Conservation (phyloP, 2,329 filamentous ascomycete genomes). For the Cadophora gregata region DNA sequence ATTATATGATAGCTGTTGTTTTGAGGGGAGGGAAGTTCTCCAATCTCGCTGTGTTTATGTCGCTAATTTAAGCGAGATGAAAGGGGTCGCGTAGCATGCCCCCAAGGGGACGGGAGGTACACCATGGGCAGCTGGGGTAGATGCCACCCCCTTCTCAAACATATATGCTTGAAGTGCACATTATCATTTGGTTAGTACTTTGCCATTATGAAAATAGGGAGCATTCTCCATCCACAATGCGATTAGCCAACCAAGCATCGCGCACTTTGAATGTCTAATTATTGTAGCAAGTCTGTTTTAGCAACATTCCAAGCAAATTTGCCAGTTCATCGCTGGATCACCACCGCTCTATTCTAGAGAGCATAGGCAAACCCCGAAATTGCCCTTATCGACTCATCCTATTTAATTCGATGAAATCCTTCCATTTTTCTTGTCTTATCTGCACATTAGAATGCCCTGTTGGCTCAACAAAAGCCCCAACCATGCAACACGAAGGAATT, state of each 20-base stretch:
- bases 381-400: neutral
- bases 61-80: conserved; percentile 10
- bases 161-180: too few relatives aligned
- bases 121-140: too few relatives aligned
- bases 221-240: neutral
- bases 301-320: neutral
- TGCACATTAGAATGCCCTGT: neutral
- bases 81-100: neutral
- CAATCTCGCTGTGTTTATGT: neutral
- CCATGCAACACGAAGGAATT: conserved; percentile 9
- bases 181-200: too few relatives aligned
- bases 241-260: neutral
- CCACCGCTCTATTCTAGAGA: neutral
- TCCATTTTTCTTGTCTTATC: neutral
- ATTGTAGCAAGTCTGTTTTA: neutral
- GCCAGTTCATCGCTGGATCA: neutral
- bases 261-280: neutral
- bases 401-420: neutral
- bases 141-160: too few relatives aligned
- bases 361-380: neutral
- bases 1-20: neutral
- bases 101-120: neutral
- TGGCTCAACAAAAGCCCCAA: conserved; percentile 3
- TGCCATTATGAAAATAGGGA: too few relatives aligned
- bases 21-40: neutral